phyloP scores from a whole-genome alignment of 2,329 filamentous ascomycete genomes.

The Sporothrix euskadiensis region DNA sequence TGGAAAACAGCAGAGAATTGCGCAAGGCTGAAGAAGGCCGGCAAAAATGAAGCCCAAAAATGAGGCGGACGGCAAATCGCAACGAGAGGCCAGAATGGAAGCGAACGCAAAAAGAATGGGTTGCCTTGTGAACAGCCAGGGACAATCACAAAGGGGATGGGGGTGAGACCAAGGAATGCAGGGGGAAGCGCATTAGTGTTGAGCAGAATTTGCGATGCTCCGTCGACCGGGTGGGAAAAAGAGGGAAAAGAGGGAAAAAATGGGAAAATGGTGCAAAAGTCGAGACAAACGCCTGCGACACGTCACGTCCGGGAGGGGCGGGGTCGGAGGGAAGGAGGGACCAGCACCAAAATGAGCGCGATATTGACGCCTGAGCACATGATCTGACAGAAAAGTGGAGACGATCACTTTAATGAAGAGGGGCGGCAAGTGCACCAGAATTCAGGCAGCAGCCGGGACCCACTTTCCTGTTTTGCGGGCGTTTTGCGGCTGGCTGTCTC shows the following conservation, averaged over 20 bases:
- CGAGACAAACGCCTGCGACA: slow-evolving; percentile 19
- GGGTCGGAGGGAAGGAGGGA: slow-evolving; percentile 16
- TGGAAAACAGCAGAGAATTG: slow-evolving; percentile 1
- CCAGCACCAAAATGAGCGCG: slow-evolving; percentile 30
- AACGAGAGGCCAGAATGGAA: background rate
- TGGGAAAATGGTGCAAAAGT: slow-evolving; percentile 12
- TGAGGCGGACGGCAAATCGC: slow-evolving; percentile 3
- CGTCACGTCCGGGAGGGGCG: slow-evolving; percentile 22
- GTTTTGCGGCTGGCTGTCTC: background rate
- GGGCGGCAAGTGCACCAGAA: background rate
- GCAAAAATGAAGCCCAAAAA: background rate
- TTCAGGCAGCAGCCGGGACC: slow-evolving; percentile 20
- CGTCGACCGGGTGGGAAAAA: slow-evolving; percentile 1
- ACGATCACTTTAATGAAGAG: slow-evolving; percentile 9
- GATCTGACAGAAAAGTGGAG: slow-evolving; percentile 27
- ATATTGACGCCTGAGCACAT: slow-evolving; percentile 37
- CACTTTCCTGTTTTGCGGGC: background rate
- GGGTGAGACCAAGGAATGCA: slow-evolving; percentile 24
- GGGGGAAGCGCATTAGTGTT: slow-evolving; percentile 21
- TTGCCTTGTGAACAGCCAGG: slow-evolving; percentile 16
- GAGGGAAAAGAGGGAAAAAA: background rate
- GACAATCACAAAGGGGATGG: background rate
- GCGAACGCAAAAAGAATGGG: slow-evolving; percentile 1
- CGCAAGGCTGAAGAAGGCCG: slow-evolving; percentile 13
- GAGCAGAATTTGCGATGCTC: slow-evolving; percentile 21